Base-by-base conservation (phyloP, 306 rosid species). In the Lathyrus oleraceus region DNA sequence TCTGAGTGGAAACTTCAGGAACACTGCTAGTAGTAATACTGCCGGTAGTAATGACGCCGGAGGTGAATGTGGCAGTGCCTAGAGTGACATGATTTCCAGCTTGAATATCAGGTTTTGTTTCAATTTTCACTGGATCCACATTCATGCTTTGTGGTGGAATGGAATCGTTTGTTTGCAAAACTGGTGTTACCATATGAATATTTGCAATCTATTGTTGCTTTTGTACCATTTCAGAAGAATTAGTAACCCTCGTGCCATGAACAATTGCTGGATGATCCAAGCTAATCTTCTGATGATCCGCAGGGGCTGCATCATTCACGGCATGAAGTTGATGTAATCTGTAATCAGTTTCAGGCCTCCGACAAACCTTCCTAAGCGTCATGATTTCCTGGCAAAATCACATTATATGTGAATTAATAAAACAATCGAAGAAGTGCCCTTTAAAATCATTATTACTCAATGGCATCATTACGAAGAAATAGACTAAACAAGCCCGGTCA, bases 281-380 rank as follows among this genome's bases (percentile, higher is more conserved):
- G 77, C 72, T 25, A 52, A 53, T 73, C 72, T 77, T 91, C 58
- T 73, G 89, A 65, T 82, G 92, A 75, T 94, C 97, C 2, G 54
- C 63, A 9, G 86, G 74, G n/a, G 79, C 77, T 56, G 87, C 81
- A 62, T 87, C 94, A 48, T 78, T 91, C 67, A 79, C 82, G 1
- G 96, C 96, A 72, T 87, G 95, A 70, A 95, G 97, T 76, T 91
- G 99, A 25, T 87, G 99, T 81, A 95, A 74, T 70, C 99, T 80
- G 80, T 87, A 86, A 69, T 95, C 99, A 1, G 96, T 89, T 81
- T 95, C 99, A 0, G 99, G 99, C 76, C 97, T 71, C 23, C 99
- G 99, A 53, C 99, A 95, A 69, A 95, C 86, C 86, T 95, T 95
- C 81, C 96, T 76, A 42, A 95, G 86, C 0, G 97, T 97, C 69